phyloP scores from a whole-genome alignment of 768 basidiomycete genomes.

The Hericium alpestre region DNA sequence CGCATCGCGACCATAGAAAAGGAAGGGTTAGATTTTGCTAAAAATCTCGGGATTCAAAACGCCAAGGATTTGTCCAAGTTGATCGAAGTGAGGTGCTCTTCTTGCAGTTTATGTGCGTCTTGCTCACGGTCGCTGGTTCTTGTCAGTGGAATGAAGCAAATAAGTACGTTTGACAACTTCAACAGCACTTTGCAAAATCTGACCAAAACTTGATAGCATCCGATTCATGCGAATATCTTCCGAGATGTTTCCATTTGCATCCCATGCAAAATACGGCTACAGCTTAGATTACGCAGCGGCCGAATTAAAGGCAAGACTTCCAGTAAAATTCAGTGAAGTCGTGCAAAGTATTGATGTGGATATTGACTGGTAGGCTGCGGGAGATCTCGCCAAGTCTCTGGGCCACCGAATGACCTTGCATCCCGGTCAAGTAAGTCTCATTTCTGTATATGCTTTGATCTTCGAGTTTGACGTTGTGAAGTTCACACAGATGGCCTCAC shows the following conservation, averaged over 20 bases:
- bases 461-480: background rate
- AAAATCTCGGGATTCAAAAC: slow-evolving; percentile 71
- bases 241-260: slow-evolving; percentile 89
- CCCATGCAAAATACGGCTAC: slow-evolving; percentile 74
- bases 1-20: slow-evolving; percentile 72
- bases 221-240: slow-evolving; percentile 84
- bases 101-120: background rate
- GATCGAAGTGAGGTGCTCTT: slow-evolving; percentile 34
- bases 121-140: slow-evolving; percentile 1
- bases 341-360: too few relatives aligned
- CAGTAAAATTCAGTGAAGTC: too few relatives aligned
- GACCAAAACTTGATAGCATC: slow-evolving; percentile 34
- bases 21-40: slow-evolving; percentile 73
- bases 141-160: slow-evolving; percentile 81
- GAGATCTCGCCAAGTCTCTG: slow-evolving; percentile 36
- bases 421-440: slow-evolving; percentile 52
- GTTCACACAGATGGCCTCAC: slow-evolving; percentile 75
- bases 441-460: background rate
- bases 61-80: slow-evolving; percentile 58
- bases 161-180: slow-evolving; percentile 27
- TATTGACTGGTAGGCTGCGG: slow-evolving; percentile 17
- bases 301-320: slow-evolving; percentile 29
- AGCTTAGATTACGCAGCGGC: slow-evolving; percentile 62
- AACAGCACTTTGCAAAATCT: background rate
- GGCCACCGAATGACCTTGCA: slow-evolving; percentile 71